A percentile compares a stretch with the other conserved stretches of the same genome.
phyloP scores from a whole-genome alignment of 1,139 yeast species.

The Spathaspora sp. region DNA sequence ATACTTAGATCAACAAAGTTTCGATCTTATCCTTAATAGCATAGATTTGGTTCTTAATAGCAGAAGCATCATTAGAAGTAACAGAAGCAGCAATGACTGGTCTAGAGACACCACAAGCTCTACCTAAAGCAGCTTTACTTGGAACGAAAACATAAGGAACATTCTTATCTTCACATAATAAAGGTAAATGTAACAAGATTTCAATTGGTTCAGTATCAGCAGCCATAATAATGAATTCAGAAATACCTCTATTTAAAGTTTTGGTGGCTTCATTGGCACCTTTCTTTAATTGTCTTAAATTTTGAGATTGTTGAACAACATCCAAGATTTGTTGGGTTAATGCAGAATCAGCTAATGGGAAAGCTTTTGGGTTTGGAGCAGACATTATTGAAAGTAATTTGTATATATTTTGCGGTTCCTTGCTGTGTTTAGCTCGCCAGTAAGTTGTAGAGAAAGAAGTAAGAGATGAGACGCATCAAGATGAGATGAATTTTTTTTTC shows the following conservation, averaged over 20 bases:
- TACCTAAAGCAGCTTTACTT: slow-evolving; percentile 96
- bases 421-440: slow-evolving; percentile 51
- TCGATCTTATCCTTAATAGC: slow-evolving; percentile 99
- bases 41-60: slow-evolving; percentile 95
- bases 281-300: slow-evolving; percentile 97
- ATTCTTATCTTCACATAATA: slow-evolving; percentile 98
- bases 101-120: slow-evolving; percentile 99
- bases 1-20: slow-evolving; percentile 80
- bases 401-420: slow-evolving; percentile 57
- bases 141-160: slow-evolving; percentile 99
- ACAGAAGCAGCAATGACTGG: slow-evolving; percentile 99
- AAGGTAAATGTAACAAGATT: slow-evolving; percentile 95
- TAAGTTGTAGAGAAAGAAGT: slow-evolving; percentile 12
- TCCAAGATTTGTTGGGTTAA: slow-evolving; percentile 96
- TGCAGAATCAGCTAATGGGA: slow-evolving; percentile 97
- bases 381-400: slow-evolving; percentile 40
- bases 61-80: slow-evolving; percentile 97
- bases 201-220: slow-evolving; percentile 99
- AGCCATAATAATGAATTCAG: slow-evolving; percentile 99
- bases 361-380: slow-evolving; percentile 92
- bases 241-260: slow-evolving; percentile 99
- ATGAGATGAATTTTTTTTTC: slow-evolving; percentile 1
- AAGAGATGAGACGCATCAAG: neutral
- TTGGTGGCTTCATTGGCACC: slow-evolving; percentile 99
- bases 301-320: slow-evolving; percentile 96